A percentile compares a stretch with the other conserved stretches of the same genome.
Conservation (phyloP, 2,329 filamentous ascomycete species). For the Penicillium sp. region DNA sequence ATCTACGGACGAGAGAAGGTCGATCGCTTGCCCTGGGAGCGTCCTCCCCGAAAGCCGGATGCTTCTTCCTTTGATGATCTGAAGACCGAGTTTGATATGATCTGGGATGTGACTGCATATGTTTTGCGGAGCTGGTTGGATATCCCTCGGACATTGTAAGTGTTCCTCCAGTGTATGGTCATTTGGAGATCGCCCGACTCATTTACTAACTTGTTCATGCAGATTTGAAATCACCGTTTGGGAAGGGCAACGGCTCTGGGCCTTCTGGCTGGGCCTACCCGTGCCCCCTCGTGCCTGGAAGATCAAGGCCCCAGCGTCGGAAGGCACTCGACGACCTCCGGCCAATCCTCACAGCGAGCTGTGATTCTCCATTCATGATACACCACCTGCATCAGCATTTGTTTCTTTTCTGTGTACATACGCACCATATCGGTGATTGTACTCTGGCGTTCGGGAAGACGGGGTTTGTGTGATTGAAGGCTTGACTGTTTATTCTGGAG, state of each 20-base stretch:
- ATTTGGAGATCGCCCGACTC: neutral
- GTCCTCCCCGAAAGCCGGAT: constrained; percentile 36
- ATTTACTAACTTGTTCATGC: constrained; percentile 8
- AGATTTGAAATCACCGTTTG: constrained; percentile 58
- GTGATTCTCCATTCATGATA: constrained; percentile 25
- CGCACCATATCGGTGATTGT: constrained; percentile 4
- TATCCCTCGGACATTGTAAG: constrained; percentile 72
- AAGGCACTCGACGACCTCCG: neutral
- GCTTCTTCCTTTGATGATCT: constrained; percentile 62
- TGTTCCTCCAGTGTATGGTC: constrained; percentile 28
- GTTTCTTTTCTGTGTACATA: constrained; percentile 21
- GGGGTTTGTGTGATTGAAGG: constrained; percentile 6
- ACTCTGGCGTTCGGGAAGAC: constrained; percentile 20
- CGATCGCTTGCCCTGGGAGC: constrained; percentile 39
- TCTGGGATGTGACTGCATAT: constrained; percentile 66
- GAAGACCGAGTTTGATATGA: constrained; percentile 63
- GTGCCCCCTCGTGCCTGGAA: constrained; percentile 62
- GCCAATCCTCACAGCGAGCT: constrained; percentile 44
- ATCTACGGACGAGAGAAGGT: constrained; percentile 44
- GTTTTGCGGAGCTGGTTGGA: constrained; percentile 72
- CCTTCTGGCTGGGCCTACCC: constrained; percentile 66
- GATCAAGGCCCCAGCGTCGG: constrained; percentile 47
- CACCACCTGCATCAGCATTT: constrained; percentile 18
- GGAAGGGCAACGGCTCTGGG: constrained; percentile 61
- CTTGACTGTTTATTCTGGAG: constrained; percentile 6